Percentiles rank a stretch among this genome's conserved stretches.
phyloP scores from a whole-genome alignment of 179 eudicot genomes.

The Pouteria campechiana region DNA sequence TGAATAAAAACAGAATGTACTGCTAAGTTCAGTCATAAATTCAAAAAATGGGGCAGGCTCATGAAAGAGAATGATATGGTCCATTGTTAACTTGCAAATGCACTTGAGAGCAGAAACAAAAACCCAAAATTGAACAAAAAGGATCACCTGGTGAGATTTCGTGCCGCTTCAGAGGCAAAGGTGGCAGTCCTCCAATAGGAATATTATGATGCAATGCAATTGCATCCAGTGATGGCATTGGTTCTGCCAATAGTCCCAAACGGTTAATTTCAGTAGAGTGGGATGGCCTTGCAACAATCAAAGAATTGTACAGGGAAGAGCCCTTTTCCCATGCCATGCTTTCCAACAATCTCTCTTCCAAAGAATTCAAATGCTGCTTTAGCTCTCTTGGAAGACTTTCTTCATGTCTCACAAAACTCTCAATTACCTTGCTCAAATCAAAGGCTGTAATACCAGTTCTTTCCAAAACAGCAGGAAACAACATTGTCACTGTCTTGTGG shows the following conservation, averaged over 20 bases:
- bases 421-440: conserved; percentile 99
- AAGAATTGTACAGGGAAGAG: conserved; percentile 94
- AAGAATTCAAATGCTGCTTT: conserved; percentile 77
- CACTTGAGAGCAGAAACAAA: too few relatives aligned
- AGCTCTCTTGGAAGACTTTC: conserved; percentile 92
- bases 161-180: conserved; percentile 43
- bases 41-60: too few relatives aligned
- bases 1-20: too few relatives aligned
- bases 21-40: too few relatives aligned
- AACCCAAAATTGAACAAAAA: too few relatives aligned
- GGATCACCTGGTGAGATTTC: conserved; percentile 47
- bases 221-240: conserved; percentile 94
- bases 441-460: conserved; percentile 96
- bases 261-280: conserved; percentile 68
- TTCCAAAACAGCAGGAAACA: conserved; percentile 95
- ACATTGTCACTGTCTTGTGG: conserved; percentile 88
- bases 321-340: conserved; percentile 99
- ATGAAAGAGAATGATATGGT: too few relatives aligned
- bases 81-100: too few relatives aligned
- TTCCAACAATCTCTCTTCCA: conserved; percentile 92
- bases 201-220: conserved; percentile 65
- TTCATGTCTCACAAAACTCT: conserved; percentile 92
- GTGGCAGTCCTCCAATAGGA: conserved; percentile 52
- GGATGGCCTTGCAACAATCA: conserved; percentile 68
- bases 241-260: conserved; percentile 84